Conservation (phyloP, 345 rosid species). For the Moringa oleifera region DNA sequence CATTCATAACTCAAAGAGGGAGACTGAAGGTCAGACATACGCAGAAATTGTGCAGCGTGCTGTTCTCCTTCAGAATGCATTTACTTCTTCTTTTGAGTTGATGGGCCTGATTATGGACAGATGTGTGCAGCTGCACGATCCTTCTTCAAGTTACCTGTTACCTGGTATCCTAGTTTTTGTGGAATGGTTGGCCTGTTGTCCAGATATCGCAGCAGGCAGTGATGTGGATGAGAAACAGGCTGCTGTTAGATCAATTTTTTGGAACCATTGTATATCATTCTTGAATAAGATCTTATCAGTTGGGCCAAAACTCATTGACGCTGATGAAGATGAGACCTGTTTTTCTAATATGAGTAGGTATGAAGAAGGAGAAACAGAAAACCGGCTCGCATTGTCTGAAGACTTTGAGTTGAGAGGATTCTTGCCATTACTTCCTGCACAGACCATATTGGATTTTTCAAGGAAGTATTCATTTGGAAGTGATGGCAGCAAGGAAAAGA, state of each 20-base stretch:
- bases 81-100: constrained; percentile 73
- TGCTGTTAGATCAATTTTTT: constrained; percentile 53
- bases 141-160: constrained; percentile 66
- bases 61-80: constrained; percentile 74
- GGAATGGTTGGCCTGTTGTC: constrained; percentile 93
- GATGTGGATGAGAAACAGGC: constrained; percentile 69
- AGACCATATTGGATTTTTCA: constrained; percentile 78
- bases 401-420: constrained; percentile 93
- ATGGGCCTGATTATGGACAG: constrained; percentile 57
- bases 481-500: constrained; percentile 62
- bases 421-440: constrained; percentile 81
- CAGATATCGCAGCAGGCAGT: constrained; percentile 61
- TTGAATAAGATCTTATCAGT: constrained; percentile 57
- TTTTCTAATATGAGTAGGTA: constrained; percentile 82
- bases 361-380: constrained; percentile 88
- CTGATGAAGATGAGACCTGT: constrained; percentile 73
- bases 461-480: constrained; percentile 59
- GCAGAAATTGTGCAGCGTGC: constrained; percentile 93
- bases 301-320: constrained; percentile 49
- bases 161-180: constrained; percentile 80
- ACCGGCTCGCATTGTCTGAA: constrained; percentile 86
- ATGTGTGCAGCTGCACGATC: constrained; percentile 61
- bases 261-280: constrained; percentile 62
- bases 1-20: constrained; percentile 64
- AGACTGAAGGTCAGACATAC: constrained; percentile 76